A percentile compares a stretch with the other conserved stretches of the same genome.
Conservation (phyloP, 768 basidiomycete species). For the Clitopilus passeckerianus region DNA sequence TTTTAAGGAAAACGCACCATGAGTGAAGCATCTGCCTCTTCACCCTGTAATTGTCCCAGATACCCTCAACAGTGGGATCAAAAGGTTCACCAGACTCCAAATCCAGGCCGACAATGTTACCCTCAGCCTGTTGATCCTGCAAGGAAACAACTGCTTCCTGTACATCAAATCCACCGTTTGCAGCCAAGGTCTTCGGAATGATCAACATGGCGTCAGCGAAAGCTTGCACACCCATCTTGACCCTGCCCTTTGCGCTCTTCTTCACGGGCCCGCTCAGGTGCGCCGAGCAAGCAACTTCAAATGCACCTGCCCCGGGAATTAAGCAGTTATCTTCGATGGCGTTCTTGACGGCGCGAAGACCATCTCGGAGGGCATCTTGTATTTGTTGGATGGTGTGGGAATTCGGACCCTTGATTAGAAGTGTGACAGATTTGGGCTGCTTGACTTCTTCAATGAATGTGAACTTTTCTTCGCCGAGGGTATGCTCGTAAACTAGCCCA, state of each 20-base stretch:
- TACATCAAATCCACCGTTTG: slow-evolving; percentile 96
- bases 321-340: slow-evolving; percentile 86
- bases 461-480: slow-evolving; percentile 97
- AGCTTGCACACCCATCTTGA: slow-evolving; percentile 96
- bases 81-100: slow-evolving; percentile 92
- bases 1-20: slow-evolving; percentile 49
- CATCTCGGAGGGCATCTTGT: slow-evolving; percentile 97
- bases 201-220: slow-evolving; percentile 92
- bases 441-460: slow-evolving; percentile 98
- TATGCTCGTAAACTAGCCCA: slow-evolving; percentile 98
- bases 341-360: slow-evolving; percentile 94
- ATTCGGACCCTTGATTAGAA: slow-evolving; percentile 98
- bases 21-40: slow-evolving; percentile 99
- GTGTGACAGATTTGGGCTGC: slow-evolving; percentile 90
- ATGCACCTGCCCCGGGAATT: slow-evolving; percentile 96
- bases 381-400: slow-evolving; percentile 94
- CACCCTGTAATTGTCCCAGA: slow-evolving; percentile 99
- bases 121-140: slow-evolving; percentile 94
- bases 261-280: slow-evolving; percentile 79
- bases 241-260: slow-evolving; percentile 85
- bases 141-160: slow-evolving; percentile 91
- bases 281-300: slow-evolving; percentile 88
- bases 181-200: slow-evolving; percentile 94
- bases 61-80: slow-evolving; percentile 91
- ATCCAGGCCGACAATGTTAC: slow-evolving; percentile 89